Conservation (phyloP, 2,329 filamentous ascomycete species). For the Ceratocystis smalleyi region DNA sequence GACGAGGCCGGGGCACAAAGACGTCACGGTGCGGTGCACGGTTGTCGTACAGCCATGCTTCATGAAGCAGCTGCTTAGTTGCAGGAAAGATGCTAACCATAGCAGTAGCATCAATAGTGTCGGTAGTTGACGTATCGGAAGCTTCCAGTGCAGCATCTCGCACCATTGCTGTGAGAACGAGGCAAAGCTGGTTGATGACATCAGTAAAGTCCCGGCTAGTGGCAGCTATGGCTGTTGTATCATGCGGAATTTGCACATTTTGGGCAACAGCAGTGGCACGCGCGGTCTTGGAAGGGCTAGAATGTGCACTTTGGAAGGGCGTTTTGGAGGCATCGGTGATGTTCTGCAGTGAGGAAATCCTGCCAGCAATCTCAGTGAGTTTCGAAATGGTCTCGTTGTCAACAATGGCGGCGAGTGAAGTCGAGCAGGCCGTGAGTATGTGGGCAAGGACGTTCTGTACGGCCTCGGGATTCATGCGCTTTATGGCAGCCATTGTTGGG, state of each 20-base stretch:
- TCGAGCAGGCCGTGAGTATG: constrained; percentile 26
- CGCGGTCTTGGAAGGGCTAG: constrained; percentile 51
- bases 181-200: constrained; percentile 34
- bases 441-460: constrained; percentile 29
- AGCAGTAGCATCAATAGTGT: constrained; percentile 22
- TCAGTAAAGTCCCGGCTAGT: constrained; percentile 56
- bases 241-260: constrained; percentile 63
- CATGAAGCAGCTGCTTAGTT: constrained; percentile 43
- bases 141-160: constrained; percentile 25
- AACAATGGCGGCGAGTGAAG: constrained; percentile 26
- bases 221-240: constrained; percentile 53
- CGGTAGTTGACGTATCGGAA: constrained; percentile 2
- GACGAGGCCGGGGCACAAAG: constrained; percentile 58
- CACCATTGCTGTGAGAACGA: constrained; percentile 22
- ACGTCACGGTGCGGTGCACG: constrained; percentile 54
- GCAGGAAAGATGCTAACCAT: constrained; percentile 23
- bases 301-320: constrained; percentile 41
- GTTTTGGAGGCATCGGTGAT: constrained; percentile 30
- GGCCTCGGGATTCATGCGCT: constrained; percentile 41
- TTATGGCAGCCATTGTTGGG: constrained; percentile 41
- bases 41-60: constrained; percentile 62
- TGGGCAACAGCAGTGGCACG: constrained; percentile 68
- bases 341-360: constrained; percentile 22
- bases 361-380: constrained; percentile 22
- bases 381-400: constrained; percentile 20